phyloP scores from a whole-genome alignment of 345 rosid species.

The Citrus unshiu region DNA sequence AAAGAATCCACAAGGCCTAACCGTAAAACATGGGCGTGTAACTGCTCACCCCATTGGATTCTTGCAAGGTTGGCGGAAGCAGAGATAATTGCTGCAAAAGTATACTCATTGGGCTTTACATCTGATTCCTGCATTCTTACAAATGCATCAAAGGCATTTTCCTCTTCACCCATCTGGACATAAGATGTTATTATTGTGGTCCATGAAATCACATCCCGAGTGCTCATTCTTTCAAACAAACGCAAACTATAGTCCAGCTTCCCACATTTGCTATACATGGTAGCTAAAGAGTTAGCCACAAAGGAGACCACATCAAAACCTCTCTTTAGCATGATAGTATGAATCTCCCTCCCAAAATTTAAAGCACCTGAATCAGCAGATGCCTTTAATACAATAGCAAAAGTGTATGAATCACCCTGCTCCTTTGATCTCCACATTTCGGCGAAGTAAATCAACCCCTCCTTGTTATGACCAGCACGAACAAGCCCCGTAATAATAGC shows the following conservation, averaged over 20 bases:
- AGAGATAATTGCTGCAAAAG: constrained; percentile 67
- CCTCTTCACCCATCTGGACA: constrained; percentile 56
- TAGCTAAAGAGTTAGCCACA: constrained; percentile 68
- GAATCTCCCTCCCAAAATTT: constrained; percentile 71
- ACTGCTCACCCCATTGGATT: constrained; percentile 73
- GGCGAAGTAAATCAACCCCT: constrained; percentile 59
- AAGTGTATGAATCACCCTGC: constrained; percentile 50
- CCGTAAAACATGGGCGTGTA: constrained; percentile 60
- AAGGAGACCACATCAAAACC: constrained; percentile 47
- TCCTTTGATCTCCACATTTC: constrained; percentile 55
- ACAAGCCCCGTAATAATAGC: constrained; percentile 76
- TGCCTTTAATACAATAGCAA: constrained; percentile 71
- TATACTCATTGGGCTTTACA: constrained; percentile 62
- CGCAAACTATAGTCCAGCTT: constrained; percentile 49
- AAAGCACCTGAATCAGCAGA: constrained; percentile 63
- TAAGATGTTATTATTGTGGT: constrained; percentile 56
- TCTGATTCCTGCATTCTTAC: constrained; percentile 46
- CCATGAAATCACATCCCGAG: constrained; percentile 79
- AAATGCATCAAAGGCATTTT: constrained; percentile 55
- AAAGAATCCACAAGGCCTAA: constrained; percentile 45
- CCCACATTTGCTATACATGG: constrained; percentile 80
- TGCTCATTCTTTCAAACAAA: constrained; percentile 59
- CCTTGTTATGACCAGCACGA: constrained; percentile 45
- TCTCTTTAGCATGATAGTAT: constrained; percentile 50
- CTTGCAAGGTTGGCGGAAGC: constrained; percentile 60